These are phyloP conservation scores for Ilex asprella DNA, from an alignment of 257 asterid species.

Conservation along the genomic window DNA sequence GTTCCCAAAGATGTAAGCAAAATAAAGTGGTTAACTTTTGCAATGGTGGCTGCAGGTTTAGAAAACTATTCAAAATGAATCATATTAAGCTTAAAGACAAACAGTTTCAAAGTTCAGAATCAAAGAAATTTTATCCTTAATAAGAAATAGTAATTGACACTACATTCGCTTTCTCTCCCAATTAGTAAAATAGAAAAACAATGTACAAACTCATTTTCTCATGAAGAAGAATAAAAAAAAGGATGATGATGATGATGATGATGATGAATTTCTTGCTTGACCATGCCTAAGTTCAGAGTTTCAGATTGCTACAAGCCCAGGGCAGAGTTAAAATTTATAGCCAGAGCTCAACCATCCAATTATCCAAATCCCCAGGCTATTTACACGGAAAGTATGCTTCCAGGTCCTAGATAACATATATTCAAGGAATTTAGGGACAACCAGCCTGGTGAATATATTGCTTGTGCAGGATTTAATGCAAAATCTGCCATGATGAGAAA, in stretches of 20 bases:
- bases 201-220: background rate
- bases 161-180: background rate
- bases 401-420: no score
- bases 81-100: background rate
- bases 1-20: slow-evolving; percentile 95
- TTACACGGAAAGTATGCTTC: no score
- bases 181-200: background rate
- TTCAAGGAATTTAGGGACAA: no score
- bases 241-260: background rate
- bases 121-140: no score
- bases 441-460: no score
- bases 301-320: no score
- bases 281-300: background rate
- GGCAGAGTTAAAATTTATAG: no score
- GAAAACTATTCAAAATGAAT: background rate
- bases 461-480: no score
- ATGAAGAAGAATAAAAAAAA: background rate
- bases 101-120: background rate
- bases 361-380: no score
- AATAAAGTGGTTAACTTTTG: slow-evolving; percentile 70
- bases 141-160: background rate
- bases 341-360: no score
- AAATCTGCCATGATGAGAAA: no score
- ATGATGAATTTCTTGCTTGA: background rate
- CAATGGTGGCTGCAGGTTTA: slow-evolving; percentile 57